Conservation (phyloP, 202 grass and related monocot species). For the Setaria italica region DNA sequence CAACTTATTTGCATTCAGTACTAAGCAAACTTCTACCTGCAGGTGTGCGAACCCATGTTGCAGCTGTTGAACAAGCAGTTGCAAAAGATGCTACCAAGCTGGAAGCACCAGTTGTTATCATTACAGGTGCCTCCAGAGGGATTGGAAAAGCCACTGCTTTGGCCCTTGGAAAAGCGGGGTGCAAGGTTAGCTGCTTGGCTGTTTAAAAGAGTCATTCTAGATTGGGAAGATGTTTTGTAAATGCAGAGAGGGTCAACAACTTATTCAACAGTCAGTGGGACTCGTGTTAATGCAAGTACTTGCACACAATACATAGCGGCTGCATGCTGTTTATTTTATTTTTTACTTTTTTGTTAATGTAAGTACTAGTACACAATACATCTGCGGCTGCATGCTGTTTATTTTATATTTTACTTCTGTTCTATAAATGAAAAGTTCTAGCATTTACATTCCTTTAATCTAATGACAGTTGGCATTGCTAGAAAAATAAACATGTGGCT, state of each 20-base stretch:
- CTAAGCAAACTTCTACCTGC: constrained; percentile 35
- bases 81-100: constrained; percentile 53
- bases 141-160: constrained; percentile 79
- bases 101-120: constrained; percentile 78
- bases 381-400: not conserved
- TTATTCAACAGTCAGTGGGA: not conserved
- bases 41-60: constrained; percentile 75
- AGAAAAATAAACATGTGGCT: constrained; percentile 11
- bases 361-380: not conserved
- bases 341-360: no score
- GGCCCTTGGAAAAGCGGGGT: constrained; percentile 86
- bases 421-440: not conserved
- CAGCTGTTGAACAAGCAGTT: constrained; percentile 57
- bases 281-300: not conserved
- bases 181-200: constrained; percentile 62
- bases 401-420: not conserved
- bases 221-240: not conserved
- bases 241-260: not conserved
- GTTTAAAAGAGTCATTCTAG: not conserved
- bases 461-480: not conserved
- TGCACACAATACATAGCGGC: no score
- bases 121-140: constrained; percentile 86
- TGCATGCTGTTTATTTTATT: no score
- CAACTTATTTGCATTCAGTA: not conserved
- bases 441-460: not conserved